phyloP scores from a whole-genome alignment of 1,284 basidiomycete species.

The Ganoderma meredithae region DNA sequence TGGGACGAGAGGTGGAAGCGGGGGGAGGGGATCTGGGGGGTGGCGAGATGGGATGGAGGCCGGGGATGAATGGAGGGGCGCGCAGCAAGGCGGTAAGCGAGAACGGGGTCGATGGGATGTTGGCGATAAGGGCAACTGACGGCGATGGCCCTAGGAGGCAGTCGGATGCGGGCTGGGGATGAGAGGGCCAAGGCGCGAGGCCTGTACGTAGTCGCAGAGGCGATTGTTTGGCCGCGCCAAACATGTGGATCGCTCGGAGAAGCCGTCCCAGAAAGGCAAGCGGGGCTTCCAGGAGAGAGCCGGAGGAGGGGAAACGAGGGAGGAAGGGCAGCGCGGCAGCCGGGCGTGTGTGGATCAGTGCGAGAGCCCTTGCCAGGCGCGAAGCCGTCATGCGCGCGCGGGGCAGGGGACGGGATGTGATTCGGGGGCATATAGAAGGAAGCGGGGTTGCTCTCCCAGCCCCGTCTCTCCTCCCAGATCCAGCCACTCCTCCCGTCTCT shows the following conservation, averaged over 20 bases:
- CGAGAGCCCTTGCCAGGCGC: constrained; percentile 12
- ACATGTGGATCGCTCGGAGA: constrained; percentile 29
- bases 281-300: neutral
- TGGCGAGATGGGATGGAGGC: too few species aligned
- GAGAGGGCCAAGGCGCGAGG: neutral
- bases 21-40: neutral
- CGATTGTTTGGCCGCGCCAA: constrained; percentile 11
- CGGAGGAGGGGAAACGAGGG: constrained; percentile 10
- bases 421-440: constrained; percentile 27
- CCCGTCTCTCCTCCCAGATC: constrained; percentile 17
- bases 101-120: neutral
- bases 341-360: constrained; percentile 21
- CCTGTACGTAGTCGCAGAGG: constrained; percentile 2
- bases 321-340: constrained; percentile 9
- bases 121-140: constrained; percentile 6
- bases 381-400: constrained; percentile 20
- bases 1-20: neutral
- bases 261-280: constrained; percentile 27
- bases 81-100: neutral
- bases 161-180: neutral
- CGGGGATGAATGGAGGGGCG: neutral
- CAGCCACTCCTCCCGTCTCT: constrained; percentile 12
- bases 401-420: constrained; percentile 15
- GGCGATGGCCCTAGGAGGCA: neutral
- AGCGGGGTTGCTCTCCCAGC: constrained; percentile 17